These are phyloP conservation scores for Lunularia cruciata DNA, from an alignment of 225 moss, liverwort and hornwort species.

Conservation along the genomic window DNA sequence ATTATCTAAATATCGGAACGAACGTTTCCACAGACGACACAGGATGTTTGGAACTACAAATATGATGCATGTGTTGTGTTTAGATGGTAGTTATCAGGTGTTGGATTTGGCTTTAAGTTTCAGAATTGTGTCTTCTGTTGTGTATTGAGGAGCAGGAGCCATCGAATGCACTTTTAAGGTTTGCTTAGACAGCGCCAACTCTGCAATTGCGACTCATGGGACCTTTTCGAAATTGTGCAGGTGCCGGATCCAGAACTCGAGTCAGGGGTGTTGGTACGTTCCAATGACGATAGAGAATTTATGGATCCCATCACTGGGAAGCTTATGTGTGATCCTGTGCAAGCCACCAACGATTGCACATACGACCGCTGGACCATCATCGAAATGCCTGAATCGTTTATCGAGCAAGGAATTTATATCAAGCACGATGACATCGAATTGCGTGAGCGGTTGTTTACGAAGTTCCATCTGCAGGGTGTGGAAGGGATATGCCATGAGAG, in stretches of 20 bases:
- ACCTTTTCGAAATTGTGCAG: background rate
- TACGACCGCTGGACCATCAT: constrained; percentile 36
- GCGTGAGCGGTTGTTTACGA: constrained; percentile 23
- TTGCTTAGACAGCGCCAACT: background rate
- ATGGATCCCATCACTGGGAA: constrained; percentile 35
- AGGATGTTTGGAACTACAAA: too few relatives aligned
- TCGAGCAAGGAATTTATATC: constrained; percentile 10
- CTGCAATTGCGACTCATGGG: background rate
- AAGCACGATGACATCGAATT: constrained; percentile 25
- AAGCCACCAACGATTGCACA: constrained; percentile 29
- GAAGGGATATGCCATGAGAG: background rate
- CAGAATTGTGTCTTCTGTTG: too few relatives aligned
- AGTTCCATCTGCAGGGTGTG: constrained; percentile 20
- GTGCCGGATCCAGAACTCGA: constrained; percentile 1
- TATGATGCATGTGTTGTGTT: too few relatives aligned
- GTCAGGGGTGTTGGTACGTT: background rate
- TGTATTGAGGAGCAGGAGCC: too few relatives aligned
- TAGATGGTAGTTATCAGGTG: too few relatives aligned
- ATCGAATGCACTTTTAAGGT: too few relatives aligned
- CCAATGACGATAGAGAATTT: background rate
- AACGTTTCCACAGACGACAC: too few relatives aligned
- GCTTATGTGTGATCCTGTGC: constrained; percentile 38
- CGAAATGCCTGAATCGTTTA: background rate
- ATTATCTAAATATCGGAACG: too few relatives aligned
- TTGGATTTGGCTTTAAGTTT: too few relatives aligned